Evolutionary conservation across 306 rosid species (phyloP), one percentile per base, ranked within the genome.

Genomic region (Cicer yamashitae): DNA sequence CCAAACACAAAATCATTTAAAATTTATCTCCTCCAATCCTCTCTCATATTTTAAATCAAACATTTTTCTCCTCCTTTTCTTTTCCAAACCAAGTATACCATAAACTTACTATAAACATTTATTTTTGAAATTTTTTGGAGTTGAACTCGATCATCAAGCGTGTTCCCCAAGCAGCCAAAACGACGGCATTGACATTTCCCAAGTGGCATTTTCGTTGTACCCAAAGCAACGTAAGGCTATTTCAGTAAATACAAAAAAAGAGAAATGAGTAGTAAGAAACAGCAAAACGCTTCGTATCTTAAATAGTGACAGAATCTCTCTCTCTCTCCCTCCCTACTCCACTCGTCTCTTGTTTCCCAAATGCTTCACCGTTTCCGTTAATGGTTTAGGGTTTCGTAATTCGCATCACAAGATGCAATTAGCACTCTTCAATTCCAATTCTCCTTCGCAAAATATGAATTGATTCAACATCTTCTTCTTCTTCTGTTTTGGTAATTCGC

Each of bases 321-420:
- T 53, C 17, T 52, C 45, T 48, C 77, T 13, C 43, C 13, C 53
- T 18, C 54, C 3, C 13, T 17, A 70, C 77, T 69, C 62, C 47
- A 38, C 67, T 69, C 14, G 60, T 34, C 63, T 59, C 73, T 56
- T 48, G 39, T 38, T 37, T 58, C 25, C 54, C 76, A 70, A 78
- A 71, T 48, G 67, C 77, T 65, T 73, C 67, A 20, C 68, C 80
- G 75, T 75, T 70, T 79, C 50, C 38, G 56, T 82, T 78, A 38
- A 73, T 83, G 83, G 82, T 77, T 77, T 90, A 93, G 96, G 98
- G 96, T 93, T 93, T 87, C 85, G 47, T 82, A 78, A 72, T 68
- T 72, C 45, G 1, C 53, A 3, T 76, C 70, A 52, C 71, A 70
- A 10, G 7, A 77, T 77, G 85, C 65, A 51, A 17, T 30, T 67